Conservation (phyloP, 2,329 filamentous ascomycete genomes). For the Colletotrichum chrysophilum region DNA sequence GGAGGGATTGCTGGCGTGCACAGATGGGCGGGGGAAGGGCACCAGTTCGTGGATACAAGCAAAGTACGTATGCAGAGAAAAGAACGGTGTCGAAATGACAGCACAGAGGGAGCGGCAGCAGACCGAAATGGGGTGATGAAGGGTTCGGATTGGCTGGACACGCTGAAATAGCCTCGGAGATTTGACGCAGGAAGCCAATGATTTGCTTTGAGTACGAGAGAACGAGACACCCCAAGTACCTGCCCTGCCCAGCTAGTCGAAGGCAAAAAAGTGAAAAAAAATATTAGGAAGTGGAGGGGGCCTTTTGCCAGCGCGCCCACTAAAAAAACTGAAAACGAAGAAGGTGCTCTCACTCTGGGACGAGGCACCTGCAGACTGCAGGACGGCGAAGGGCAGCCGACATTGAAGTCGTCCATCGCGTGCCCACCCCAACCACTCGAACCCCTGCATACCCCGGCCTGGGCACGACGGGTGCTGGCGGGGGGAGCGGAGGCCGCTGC, state of each 20-base stretch:
- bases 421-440: background rate
- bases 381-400: background rate
- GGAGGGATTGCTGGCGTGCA: background rate
- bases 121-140: background rate
- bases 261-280: background rate
- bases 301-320: background rate
- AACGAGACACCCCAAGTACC: background rate
- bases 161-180: background rate
- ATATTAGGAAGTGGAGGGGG: background rate
- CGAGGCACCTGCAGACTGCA: background rate
- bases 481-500: slow-evolving; percentile 1
- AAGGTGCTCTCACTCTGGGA: background rate
- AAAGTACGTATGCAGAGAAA: background rate
- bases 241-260: background rate
- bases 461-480: slow-evolving; percentile 1
- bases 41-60: background rate
- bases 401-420: slow-evolving; percentile 2
- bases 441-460: slow-evolving; percentile 1
- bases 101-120: background rate
- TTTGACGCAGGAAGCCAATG: slow-evolving; percentile 16
- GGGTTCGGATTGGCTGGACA: background rate
- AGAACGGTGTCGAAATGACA: background rate
- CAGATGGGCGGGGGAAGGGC: background rate
- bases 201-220: background rate
- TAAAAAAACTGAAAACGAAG: background rate